Conservation (phyloP, 2,329 filamentous ascomycete species). For the Talaromyces sp. region DNA sequence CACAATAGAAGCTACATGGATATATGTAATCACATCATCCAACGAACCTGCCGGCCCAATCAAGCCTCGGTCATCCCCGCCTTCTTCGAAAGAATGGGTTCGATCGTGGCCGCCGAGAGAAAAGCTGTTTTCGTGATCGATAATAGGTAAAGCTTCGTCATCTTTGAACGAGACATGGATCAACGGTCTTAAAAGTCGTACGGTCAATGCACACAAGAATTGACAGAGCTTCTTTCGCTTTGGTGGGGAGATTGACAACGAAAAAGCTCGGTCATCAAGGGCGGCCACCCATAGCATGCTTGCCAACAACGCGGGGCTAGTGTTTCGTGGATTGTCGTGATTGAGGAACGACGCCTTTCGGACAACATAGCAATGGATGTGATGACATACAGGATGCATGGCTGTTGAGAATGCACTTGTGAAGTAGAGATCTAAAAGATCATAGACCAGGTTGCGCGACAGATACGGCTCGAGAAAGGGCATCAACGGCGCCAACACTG, state of each 20-base stretch:
- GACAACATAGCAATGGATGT: slow-evolving; percentile 84
- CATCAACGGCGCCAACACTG: slow-evolving; percentile 76
- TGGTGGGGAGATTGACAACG: slow-evolving; percentile 76
- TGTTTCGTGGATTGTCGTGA: slow-evolving; percentile 71
- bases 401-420: slow-evolving; percentile 81
- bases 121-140: slow-evolving; percentile 48
- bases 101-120: slow-evolving; percentile 72
- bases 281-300: slow-evolving; percentile 97
- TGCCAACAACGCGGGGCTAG: slow-evolving; percentile 79
- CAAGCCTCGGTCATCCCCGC: slow-evolving; percentile 53
- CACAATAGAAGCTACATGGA: slow-evolving; percentile 85
- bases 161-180: slow-evolving; percentile 66
- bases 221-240: slow-evolving; percentile 82
- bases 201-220: slow-evolving; percentile 79
- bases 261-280: slow-evolving; percentile 85
- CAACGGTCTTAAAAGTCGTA: slow-evolving; percentile 77
- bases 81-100: slow-evolving; percentile 44
- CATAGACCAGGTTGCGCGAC: slow-evolving; percentile 74
- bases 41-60: slow-evolving; percentile 63
- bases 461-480: slow-evolving; percentile 77
- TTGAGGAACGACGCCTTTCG: slow-evolving; percentile 83
- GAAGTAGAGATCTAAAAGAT: slow-evolving; percentile 87
- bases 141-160: slow-evolving; percentile 36
- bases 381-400: slow-evolving; percentile 86
- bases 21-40: slow-evolving; percentile 88